Evolutionary conservation across 2,329 filamentous ascomycete species (phyloP), one percentile per base, ranked within the genome.

Genomic region (Penicillium sp.): DNA sequence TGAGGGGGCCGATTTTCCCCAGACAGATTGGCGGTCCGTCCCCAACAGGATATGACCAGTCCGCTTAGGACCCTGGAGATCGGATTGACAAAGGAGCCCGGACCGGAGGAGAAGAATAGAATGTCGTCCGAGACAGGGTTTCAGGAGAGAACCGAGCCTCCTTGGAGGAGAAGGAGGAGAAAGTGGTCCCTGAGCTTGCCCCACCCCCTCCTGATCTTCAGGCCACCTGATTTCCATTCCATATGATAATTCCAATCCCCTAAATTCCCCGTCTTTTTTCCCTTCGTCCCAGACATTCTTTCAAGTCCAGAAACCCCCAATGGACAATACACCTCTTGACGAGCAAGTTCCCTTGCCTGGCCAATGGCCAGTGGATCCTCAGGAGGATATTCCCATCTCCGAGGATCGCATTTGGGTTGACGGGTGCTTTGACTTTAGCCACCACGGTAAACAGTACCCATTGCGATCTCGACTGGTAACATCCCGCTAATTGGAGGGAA

Each of bases 351-450:
- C 87, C 59, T 68, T 76, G 55, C 74, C 80, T 28, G 87, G 87
- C 56, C 72, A 86, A 67, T 89, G 87, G 87, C 87, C 87, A n/a
- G 85, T 87, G 42, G 85, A 85, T 68, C 87, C 87, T 12, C 87
- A 89, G 75, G 79, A 88, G 44, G 85, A 87, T 72, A 75, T 85
- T 45, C 74, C 80, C 2, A 81, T 89, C 51, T 81, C 79, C 28
- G 84, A 89, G 60, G 88, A 91, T 71, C 89, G 94, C 68, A 91
- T 99, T 73, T 99, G 96, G 96, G 91, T 99, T 28, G 95, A 99
- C 77, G 95, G 95, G 65, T 99, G 95, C 84, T 99, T 97, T 82
- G 95, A 99, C 82, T 99, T 99, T 80, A 96, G 93, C 81, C 95
- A 99, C 78, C 95, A 98, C 77, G 95, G 91, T 92, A 78, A 68